Evolutionary conservation across 805 yeast genomes (phyloP).

Genomic region (Ogataea ganodermae): DNA sequence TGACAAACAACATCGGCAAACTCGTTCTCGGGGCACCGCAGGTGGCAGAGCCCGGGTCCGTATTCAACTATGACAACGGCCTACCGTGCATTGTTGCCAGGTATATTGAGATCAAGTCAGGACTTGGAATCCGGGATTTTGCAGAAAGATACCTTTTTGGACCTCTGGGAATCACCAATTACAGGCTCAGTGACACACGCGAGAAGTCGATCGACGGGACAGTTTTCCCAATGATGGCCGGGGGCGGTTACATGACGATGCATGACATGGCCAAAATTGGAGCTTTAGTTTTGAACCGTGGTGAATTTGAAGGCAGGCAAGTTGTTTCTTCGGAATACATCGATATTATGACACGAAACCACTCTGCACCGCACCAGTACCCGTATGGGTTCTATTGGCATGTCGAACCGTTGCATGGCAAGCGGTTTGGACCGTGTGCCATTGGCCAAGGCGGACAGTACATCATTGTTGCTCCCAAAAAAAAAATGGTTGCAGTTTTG

Average conservation of each 20-base stretch:
- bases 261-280: slow-evolving; percentile 7
- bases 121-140: not conserved
- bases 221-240: not conserved
- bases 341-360: not conserved
- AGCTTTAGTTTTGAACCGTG: not conserved
- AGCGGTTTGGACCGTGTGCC: not conserved
- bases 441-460: slow-evolving; percentile 4
- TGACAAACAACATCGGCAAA: not conserved
- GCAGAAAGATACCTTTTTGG: not conserved
- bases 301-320: not conserved
- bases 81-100: not conserved
- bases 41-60: not conserved
- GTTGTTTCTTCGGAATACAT: not conserved
- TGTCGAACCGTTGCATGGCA: not conserved
- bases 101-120: not conserved
- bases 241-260: not conserved
- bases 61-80: slow-evolving; percentile 2
- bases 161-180: not conserved
- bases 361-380: not conserved
- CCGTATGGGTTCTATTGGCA: slow-evolving; percentile 7
- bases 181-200: not conserved
- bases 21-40: not conserved
- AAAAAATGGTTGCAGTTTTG: not conserved
- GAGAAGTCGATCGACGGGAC: slow-evolving; percentile 2
- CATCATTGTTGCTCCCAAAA: not conserved